A percentile compares a stretch with the other conserved stretches of the same genome.
phyloP scores from a whole-genome alignment of 73 alveolate species.

The Blepharisma stoltei region DNA sequence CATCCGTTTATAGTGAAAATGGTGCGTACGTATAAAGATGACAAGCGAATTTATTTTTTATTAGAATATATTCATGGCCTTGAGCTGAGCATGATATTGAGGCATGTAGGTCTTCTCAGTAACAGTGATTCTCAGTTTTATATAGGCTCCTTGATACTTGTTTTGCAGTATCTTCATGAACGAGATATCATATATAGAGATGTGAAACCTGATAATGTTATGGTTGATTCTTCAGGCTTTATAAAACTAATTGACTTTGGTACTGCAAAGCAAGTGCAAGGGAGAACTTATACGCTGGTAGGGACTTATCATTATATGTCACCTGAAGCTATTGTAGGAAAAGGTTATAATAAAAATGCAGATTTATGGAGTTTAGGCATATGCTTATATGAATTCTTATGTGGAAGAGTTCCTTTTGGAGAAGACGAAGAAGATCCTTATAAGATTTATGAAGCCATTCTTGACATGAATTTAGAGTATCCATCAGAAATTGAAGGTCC shows the following conservation, averaged over 20 bases:
- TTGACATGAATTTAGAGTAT: conserved; percentile 34
- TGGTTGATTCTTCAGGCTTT: conserved; percentile 59
- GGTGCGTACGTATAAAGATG: conserved; percentile 47
- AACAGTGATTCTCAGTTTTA: conserved; percentile 53
- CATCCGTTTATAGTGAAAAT: conserved; percentile 58
- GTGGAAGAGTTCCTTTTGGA: conserved; percentile 43
- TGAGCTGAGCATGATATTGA: conserved; percentile 58
- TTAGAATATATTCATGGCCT: conserved; percentile 52
- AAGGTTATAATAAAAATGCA: conserved; percentile 29
- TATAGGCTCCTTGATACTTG: conserved; percentile 47
- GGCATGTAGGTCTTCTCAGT: conserved; percentile 58
- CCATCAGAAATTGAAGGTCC: conserved; percentile 14
- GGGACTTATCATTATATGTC: conserved; percentile 47
- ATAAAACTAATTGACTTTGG: conserved; percentile 65
- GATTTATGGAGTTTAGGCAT: conserved; percentile 38
- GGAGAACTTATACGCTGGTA: conserved; percentile 59
- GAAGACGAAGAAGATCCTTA: conserved; percentile 41
- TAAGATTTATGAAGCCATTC: conserved; percentile 47
- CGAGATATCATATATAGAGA: conserved; percentile 57
- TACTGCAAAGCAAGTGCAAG: conserved; percentile 53
- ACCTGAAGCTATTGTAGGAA: conserved; percentile 41
- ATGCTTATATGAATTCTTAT: conserved; percentile 33
- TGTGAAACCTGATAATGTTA: conserved; percentile 63
- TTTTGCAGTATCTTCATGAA: conserved; percentile 56
- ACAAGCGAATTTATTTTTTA: conserved; percentile 42